Evolutionary conservation across 345 rosid genomes (phyloP), one percentile per base, ranked within the genome.

Genomic region (Moricandia moricandioides): DNA sequence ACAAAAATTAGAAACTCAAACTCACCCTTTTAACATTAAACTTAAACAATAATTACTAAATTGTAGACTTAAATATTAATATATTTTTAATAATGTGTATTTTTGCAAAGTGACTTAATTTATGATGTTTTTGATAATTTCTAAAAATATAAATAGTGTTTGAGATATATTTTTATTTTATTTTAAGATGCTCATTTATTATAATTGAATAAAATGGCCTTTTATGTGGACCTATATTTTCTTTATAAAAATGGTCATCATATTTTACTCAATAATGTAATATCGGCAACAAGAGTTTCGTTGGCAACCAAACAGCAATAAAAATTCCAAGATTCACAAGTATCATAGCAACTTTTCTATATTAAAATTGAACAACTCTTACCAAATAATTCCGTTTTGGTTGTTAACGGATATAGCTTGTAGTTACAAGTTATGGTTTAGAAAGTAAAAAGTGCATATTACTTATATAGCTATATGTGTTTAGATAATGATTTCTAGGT

Each of bases 291-390:
- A 57, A 71, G 71, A 77, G 43, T 64, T 77, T 71, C 67, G 67
- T 71, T 65, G 80, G 80, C 80, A 77, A 70, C 80, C 33, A 77
- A 77, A 72, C 62, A 77, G 55, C 72, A 77, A 77, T 71, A 59
- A 57, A 57, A 77, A 7, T 3, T 34, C 6, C 31, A 70, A 56
- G 58, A 63, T 69, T 54, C 49, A 51, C 34, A 69, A 69, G 51
- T 27, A 54, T 69, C 70, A 62, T 57, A 39, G 7, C 70, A 76
- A 77, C 61, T 70, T 64, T 56, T 56, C 16, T 13, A 26, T 60
- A 60, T 47, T 31, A 45, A 39, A 56, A 64, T 64, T 37, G 74
- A 77, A 37, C 39, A 31, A 31, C 12, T 17, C 70, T n/a, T 64
- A 76, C 80, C 71, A 77, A 56, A 64, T 33, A 76, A 37, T 29